Percentiles rank a stretch among this genome's conserved stretches.
Conservation (phyloP, 1,139 yeast genomes). For the Saccharomyces hybrid region DNA sequence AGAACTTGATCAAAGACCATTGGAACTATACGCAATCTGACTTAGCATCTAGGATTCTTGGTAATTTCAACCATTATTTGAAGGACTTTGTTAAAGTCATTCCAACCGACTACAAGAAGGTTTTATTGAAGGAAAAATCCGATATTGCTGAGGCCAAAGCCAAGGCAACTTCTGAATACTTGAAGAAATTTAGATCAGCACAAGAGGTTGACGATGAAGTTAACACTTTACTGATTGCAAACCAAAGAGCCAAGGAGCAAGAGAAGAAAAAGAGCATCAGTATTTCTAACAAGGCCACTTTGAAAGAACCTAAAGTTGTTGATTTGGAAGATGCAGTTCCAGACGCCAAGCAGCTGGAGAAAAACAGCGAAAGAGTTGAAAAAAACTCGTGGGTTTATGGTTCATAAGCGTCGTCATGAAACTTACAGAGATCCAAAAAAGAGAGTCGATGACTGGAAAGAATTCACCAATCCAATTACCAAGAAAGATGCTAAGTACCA, state of each 20-base stretch:
- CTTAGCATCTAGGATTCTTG: slow-evolving; percentile 74
- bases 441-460: slow-evolving; percentile 88
- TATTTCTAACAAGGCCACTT: slow-evolving; percentile 39
- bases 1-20: slow-evolving; percentile 91
- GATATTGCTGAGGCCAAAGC: slow-evolving; percentile 51
- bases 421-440: slow-evolving; percentile 70
- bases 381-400: slow-evolving; percentile 75
- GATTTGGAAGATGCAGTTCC: slow-evolving; percentile 86
- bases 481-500: slow-evolving; percentile 83
- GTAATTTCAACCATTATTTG: slow-evolving; percentile 79
- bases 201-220: slow-evolving; percentile 81
- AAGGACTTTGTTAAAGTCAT: slow-evolving; percentile 90
- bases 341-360: slow-evolving; percentile 58
- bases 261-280: slow-evolving; percentile 37
- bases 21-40: slow-evolving; percentile 91
- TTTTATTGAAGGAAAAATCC: slow-evolving; percentile 68
- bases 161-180: slow-evolving; percentile 38
- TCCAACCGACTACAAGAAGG: slow-evolving; percentile 86
- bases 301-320: slow-evolving; percentile 70
- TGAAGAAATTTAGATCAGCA: slow-evolving; percentile 48
- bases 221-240: slow-evolving; percentile 70
- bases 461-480: slow-evolving; percentile 71
- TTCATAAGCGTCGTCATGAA: slow-evolving; percentile 83
- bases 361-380: slow-evolving; percentile 58
- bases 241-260: slow-evolving; percentile 36